Percentiles rank a stretch among this genome's conserved stretches.
These are phyloP conservation scores for Phoma sp. DNA, from an alignment of 2,329 filamentous ascomycete genomes.

Conservation along the genomic window DNA sequence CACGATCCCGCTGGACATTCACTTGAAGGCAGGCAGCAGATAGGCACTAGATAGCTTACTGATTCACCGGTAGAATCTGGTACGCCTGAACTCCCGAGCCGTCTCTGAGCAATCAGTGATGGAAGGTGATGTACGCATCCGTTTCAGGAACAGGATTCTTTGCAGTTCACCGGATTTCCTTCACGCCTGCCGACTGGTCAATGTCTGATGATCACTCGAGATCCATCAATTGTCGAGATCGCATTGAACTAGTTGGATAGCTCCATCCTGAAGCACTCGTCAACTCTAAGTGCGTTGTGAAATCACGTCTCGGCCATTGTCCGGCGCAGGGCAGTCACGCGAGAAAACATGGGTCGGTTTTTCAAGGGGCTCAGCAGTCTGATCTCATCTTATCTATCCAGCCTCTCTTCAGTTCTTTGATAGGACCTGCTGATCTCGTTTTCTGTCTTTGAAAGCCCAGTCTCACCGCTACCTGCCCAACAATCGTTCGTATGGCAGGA, in stretches of 20 bases:
- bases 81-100: not conserved
- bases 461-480: not conserved
- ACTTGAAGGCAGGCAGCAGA: not conserved
- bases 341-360: not conserved
- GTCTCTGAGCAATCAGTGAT: not conserved
- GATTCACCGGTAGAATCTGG: not conserved
- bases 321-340: not conserved
- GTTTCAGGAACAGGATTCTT: not conserved
- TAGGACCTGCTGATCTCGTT: not conserved
- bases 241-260: not conserved
- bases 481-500: not conserved
- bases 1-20: not conserved
- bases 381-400: not conserved
- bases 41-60: not conserved
- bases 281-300: not conserved
- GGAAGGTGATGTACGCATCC: not conserved
- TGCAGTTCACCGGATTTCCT: conserved; percentile 9
- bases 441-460: not conserved
- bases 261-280: not conserved
- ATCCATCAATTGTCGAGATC: not conserved
- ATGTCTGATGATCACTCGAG: not conserved
- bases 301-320: not conserved
- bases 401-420: not conserved
- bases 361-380: not conserved
- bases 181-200: not conserved